Evolutionary conservation across 805 yeast species (phyloP), one percentile per base, ranked within the genome.

Genomic region (Starmerella stellata): DNA sequence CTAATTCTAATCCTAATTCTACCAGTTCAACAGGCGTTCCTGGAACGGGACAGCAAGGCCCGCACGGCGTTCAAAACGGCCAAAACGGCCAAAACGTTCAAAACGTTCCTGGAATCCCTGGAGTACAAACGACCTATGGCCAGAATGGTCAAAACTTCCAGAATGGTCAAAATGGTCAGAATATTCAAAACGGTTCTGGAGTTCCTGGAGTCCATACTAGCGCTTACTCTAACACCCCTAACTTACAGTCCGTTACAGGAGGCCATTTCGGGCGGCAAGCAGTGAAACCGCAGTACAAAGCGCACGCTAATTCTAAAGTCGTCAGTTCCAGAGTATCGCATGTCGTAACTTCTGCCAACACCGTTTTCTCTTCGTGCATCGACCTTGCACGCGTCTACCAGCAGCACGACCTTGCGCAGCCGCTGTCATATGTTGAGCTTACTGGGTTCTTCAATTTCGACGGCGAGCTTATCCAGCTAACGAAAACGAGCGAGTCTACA

Each of bases 331-430:
- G 11, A 5, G 15, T 15, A 21, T 5, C 25, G 13, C 35, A 32
- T 15, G 15, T 21, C 18, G 9, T 32, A 21, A 23, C 34, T 4
- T 16, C n/a, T 9, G 35, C 13, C 8, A 3, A 17, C 21, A 30
- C 31, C 16, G 36, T 45, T 21, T 33, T 45, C 5, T 39, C 43
- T 3, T 66, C 87, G 35, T 76, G 82, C 7, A 77, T 90, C 5
- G 95, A 90, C 56, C 75, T 80, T 52, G 94, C 95, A 4, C 52
- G 63, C 32, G 66, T 78, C 31, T 61, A 82, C 45, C 82, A 81
- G 52, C 75, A 74, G 46, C 73, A 74, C 42, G 73, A 72, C 30
- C 30, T 44, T 35, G 47, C 49, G 14, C 34, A 44, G 42, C 72
- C 71, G 17, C 45, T 50, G 14, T 37, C 50, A 13, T 38, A 48